phyloP scores from a whole-genome alignment of 2,329 filamentous ascomycete genomes.

The Aureobasidium leucospermi region DNA sequence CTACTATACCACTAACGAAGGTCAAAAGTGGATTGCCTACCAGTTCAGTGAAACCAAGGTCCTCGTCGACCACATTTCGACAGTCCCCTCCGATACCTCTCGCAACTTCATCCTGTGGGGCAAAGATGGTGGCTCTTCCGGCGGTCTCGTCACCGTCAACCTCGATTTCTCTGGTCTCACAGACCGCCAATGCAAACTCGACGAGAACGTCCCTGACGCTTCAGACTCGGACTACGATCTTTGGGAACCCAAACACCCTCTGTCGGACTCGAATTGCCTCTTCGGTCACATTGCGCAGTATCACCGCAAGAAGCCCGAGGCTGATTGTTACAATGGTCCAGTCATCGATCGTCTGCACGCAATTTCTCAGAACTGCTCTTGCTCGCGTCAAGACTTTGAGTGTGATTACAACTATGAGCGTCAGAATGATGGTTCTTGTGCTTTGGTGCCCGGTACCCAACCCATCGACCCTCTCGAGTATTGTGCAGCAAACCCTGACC shows the following conservation, averaged over 20 bases:
- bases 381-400: conserved; percentile 81
- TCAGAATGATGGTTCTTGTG: conserved; percentile 67
- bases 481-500: conserved; percentile 58
- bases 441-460: conserved; percentile 63
- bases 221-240: conserved; percentile 66
- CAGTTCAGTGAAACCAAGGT: conserved; percentile 63
- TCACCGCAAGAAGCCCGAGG: conserved; percentile 76
- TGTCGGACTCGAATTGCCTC: conserved; percentile 70
- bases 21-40: conserved; percentile 69
- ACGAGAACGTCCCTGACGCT: conserved; percentile 52
- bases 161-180: conserved; percentile 81
- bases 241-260: conserved; percentile 81
- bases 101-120: conserved; percentile 92
- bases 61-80: conserved; percentile 72
- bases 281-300: conserved; percentile 90
- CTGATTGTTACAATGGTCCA: conserved; percentile 74
- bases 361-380: conserved; percentile 69
- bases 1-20: conserved; percentile 74
- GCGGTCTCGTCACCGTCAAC: conserved; percentile 65
- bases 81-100: conserved; percentile 79
- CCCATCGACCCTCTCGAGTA: conserved; percentile 53
- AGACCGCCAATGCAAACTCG: conserved; percentile 59
- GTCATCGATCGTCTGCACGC: conserved; percentile 61
- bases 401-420: conserved; percentile 95
- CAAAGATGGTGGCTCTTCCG: conserved; percentile 51